phyloP scores from a whole-genome alignment of 768 basidiomycete genomes.

The Cyclocybe cylindracea region DNA sequence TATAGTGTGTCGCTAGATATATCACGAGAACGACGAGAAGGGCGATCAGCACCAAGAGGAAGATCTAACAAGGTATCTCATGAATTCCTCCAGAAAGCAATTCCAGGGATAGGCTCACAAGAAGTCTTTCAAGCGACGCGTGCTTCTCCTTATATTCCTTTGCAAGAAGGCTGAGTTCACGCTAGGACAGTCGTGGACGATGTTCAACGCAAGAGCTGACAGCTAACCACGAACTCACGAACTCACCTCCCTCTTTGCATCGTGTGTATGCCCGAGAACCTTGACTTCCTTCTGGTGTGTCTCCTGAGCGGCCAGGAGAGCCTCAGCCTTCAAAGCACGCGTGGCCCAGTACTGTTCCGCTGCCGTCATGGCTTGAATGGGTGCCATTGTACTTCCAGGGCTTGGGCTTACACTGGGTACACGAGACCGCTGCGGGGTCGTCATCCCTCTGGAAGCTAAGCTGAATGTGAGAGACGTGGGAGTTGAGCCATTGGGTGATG shows the following conservation, averaged over 20 bases:
- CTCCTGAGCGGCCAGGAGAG: constrained; percentile 49
- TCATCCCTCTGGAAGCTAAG: neutral
- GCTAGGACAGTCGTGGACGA: constrained; percentile 27
- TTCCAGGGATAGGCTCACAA: constrained; percentile 39
- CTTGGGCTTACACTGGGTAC: neutral
- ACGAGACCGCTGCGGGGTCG: neutral
- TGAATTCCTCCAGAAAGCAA: neutral
- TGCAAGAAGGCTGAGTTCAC: constrained; percentile 39
- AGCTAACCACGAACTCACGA: neutral
- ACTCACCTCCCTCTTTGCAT: constrained; percentile 49
- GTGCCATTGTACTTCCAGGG: neutral
- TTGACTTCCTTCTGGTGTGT: constrained; percentile 52
- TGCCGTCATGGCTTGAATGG: constrained; percentile 22
- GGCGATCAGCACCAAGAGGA: constrained; percentile 34
- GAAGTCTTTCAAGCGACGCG: constrained; percentile 47
- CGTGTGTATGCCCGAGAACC: constrained; percentile 39
- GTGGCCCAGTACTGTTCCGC: constrained; percentile 68
- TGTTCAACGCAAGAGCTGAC: neutral
- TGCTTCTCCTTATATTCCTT: constrained; percentile 49
- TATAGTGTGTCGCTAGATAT: constrained; percentile 31
- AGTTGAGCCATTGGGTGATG: too few relatives aligned
- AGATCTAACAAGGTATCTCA: constrained; percentile 23
- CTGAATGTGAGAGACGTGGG: constrained; percentile 10
- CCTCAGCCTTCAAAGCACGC: constrained; percentile 66
- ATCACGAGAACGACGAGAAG: constrained; percentile 36